Base-by-base conservation (phyloP, 2,329 filamentous ascomycete genomes). In the Penicillium sp. region DNA sequence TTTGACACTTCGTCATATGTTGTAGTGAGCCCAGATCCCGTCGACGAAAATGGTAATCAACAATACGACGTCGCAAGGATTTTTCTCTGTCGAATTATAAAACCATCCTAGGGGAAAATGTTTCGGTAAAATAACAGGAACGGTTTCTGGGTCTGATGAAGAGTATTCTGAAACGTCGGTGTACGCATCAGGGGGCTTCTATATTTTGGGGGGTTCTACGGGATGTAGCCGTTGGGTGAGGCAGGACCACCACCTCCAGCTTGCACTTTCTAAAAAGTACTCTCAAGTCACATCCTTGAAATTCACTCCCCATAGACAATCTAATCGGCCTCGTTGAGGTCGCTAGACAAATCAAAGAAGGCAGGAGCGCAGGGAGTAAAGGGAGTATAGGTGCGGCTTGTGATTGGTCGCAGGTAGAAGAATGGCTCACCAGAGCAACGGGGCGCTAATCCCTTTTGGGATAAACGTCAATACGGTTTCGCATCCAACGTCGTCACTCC, bases 361-460 rank as follows among this genome's bases (percentile, higher is more conserved):
- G 4, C 2, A 13, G 16, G 27, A 22, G 13, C 14, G 13, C 2
- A 22, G 13, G 8, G 10, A 48, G 20, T 16, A 20, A 35, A 27
- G 38, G 16, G 31, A 45, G 18, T 41, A 48, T 48, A 44, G 20
- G 13, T 5, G 25, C n/a, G 28, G 27, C n/a, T 39, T 45, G 18
- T 56, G 52, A 55, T 59, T 53, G 54, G 50, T 25, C 43, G 24
- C 16, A 30, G n/a, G n/a, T 2, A 10, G 25, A 24, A 18, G 40
- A 50, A 51, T 53, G 48, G 38, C 35, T 61, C 55, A 57, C 65
- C 62, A 36, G 49, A 58, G 63, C 63, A 69, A 69, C 66, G 6
- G 1, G 0, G 6, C 57, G 48, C 65, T 69, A 69, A 48, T 2
- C 63, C 58, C 0, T 1, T 60, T 58, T 30, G 7, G 63, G 65